phyloP scores from a whole-genome alignment of 768 basidiomycete genomes.

The Lentinula guzmanii region DNA sequence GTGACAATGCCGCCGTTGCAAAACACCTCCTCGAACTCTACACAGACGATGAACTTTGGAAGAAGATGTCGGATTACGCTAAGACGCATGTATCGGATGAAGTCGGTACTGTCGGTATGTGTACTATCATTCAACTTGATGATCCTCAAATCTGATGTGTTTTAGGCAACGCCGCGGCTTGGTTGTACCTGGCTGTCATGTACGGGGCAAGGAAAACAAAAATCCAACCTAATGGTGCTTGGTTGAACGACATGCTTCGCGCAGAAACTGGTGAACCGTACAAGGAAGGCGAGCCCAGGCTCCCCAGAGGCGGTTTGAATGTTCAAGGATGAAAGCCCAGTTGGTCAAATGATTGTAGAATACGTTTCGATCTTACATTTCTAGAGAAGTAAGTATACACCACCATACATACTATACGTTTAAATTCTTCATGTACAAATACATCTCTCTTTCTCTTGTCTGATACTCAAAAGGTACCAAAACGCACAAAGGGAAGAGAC shows the following conservation, averaged over 20 bases:
- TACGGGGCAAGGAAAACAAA: constrained; percentile 63
- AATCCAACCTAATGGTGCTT: constrained; percentile 74
- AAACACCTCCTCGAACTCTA: constrained; percentile 70
- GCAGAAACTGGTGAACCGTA: constrained; percentile 73
- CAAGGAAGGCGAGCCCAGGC: constrained; percentile 56
- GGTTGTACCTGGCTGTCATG: constrained; percentile 75
- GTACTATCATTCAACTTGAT: background rate
- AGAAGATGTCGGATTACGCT: constrained; percentile 59
- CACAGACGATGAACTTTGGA: constrained; percentile 66
- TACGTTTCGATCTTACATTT: background rate
- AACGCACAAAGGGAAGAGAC: background rate
- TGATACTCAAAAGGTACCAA: background rate
- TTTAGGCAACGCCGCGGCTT: constrained; percentile 19
- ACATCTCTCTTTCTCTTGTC: background rate
- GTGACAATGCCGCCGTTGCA: constrained; percentile 73
- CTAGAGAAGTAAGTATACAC: background rate
- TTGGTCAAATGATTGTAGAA: background rate
- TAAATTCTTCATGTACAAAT: background rate
- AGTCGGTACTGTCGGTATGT: constrained; percentile 72
- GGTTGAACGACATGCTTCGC: constrained; percentile 79
- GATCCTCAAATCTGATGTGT: background rate
- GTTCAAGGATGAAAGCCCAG: constrained; percentile 41
- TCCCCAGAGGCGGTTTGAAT: constrained; percentile 58
- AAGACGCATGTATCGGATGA: constrained; percentile 78
- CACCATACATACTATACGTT: background rate